These are phyloP conservation scores for Claviceps citrina DNA, from an alignment of 2,329 filamentous ascomycete species.

Conservation along the genomic window DNA sequence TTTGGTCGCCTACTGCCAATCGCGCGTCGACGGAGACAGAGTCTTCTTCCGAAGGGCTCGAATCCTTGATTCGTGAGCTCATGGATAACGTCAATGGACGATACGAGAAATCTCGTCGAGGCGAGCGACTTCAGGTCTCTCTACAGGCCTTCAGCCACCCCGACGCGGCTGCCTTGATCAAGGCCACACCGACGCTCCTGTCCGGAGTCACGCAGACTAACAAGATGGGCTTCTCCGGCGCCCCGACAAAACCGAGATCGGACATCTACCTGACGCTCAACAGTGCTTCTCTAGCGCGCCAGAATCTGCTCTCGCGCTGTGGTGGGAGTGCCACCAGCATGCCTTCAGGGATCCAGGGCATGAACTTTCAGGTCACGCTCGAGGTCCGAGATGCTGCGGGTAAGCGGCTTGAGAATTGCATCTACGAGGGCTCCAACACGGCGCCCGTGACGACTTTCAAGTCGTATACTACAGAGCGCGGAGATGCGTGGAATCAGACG, in stretches of 20 bases:
- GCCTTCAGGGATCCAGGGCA: constrained; percentile 44
- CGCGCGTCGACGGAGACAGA: constrained; percentile 40
- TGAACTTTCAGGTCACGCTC: constrained; percentile 72
- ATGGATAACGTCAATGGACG: constrained; percentile 56
- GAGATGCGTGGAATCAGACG: constrained; percentile 76
- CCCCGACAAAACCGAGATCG: constrained; percentile 72
- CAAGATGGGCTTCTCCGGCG: constrained; percentile 87
- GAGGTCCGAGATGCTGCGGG: constrained; percentile 71
- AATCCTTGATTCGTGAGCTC: constrained; percentile 58
- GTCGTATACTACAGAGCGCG: constrained; percentile 64
- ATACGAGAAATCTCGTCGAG: constrained; percentile 56
- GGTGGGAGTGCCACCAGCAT: constrained; percentile 62
- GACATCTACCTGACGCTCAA: constrained; percentile 88
- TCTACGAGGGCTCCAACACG: constrained; percentile 72
- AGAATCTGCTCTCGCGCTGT: constrained; percentile 52
- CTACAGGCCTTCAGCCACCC: constrained; percentile 62
- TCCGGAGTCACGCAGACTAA: constrained; percentile 66
- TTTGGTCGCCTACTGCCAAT: constrained; percentile 54
- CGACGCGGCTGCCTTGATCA: constrained; percentile 69
- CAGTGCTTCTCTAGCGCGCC: constrained; percentile 61
- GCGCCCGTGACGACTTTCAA: constrained; percentile 72
- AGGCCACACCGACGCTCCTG: constrained; percentile 73
- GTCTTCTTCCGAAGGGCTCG: constrained; percentile 51
- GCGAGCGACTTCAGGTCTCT: constrained; percentile 66
- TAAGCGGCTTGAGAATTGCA: constrained; percentile 73